A percentile compares a stretch with the other conserved stretches of the same genome.
These are phyloP conservation scores for Xylaria sp. DNA, from an alignment of 495 filamentous ascomycete species.

Conservation along the genomic window DNA sequence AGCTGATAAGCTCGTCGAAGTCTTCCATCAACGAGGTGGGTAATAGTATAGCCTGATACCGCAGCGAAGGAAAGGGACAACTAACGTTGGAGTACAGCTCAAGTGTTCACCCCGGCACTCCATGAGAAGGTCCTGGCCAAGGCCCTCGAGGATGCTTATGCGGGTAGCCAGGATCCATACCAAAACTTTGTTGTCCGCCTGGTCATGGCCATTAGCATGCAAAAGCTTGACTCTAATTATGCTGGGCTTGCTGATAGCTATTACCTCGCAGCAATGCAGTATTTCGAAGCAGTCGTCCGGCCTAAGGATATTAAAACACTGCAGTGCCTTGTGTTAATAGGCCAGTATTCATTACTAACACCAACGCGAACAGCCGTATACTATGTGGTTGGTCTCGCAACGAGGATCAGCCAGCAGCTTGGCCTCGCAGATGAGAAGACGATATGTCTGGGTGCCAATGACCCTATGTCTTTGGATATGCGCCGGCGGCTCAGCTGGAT, in stretches of 20 bases:
- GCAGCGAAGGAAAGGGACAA: not conserved
- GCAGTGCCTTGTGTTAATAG: constrained; percentile 88
- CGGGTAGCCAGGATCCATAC: constrained; percentile 75
- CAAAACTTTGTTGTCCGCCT: constrained; percentile 86
- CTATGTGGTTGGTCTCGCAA: constrained; percentile 86
- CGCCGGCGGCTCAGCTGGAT: constrained; percentile 86
- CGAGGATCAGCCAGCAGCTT: constrained; percentile 83
- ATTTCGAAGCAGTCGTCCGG: constrained; percentile 76
- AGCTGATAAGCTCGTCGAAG: constrained; percentile 74
- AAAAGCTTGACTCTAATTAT: constrained; percentile 79
- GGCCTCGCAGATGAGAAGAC: constrained; percentile 86
- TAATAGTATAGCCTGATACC: constrained; percentile 21
- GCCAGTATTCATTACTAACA: constrained; percentile 89
- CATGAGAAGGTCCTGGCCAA: constrained; percentile 81
- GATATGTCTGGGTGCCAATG: constrained; percentile 62
- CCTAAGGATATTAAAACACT: constrained; percentile 84
- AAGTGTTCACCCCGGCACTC: constrained; percentile 82
- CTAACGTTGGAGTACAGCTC: constrained; percentile 60
- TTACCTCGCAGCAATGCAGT: constrained; percentile 84
- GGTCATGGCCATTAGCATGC: constrained; percentile 90
- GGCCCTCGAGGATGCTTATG: constrained; percentile 80
- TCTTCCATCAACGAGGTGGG: constrained; percentile 82
- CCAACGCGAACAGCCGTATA: constrained; percentile 89
- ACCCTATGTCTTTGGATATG: constrained; percentile 81
- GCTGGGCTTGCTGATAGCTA: constrained; percentile 89